A percentile compares a stretch with the other conserved stretches of the same genome.
phyloP scores from a whole-genome alignment of 2,329 filamentous ascomycete genomes.

The Dryadomyces quercus-mongolicae region DNA sequence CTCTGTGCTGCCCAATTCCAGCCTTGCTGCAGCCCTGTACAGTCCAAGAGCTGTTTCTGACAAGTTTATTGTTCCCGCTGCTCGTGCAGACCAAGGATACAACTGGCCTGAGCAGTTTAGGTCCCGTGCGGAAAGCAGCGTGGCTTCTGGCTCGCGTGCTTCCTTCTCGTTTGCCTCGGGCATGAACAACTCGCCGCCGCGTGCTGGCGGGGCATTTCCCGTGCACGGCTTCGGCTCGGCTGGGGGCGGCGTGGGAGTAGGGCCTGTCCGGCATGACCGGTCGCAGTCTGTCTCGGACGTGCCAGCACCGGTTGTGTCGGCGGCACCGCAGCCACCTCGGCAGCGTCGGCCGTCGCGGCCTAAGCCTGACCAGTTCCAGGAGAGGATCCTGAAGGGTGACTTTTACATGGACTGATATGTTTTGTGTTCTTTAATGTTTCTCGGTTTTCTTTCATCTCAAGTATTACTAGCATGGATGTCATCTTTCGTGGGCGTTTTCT shows the following conservation, averaged over 20 bases:
- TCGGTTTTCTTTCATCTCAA: neutral
- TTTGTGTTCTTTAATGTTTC: neutral
- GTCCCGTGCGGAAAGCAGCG: slow-evolving; percentile 74
- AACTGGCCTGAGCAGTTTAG: slow-evolving; percentile 96
- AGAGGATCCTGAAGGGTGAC: slow-evolving; percentile 93
- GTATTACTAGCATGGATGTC: neutral
- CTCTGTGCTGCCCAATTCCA: slow-evolving; percentile 15
- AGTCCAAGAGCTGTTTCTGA: slow-evolving; percentile 51
- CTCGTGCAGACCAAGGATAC: slow-evolving; percentile 77
- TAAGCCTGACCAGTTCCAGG: slow-evolving; percentile 90
- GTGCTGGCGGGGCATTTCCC: slow-evolving; percentile 13
- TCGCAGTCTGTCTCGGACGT: slow-evolving; percentile 59
- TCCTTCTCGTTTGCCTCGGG: slow-evolving; percentile 45
- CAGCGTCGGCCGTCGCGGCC: slow-evolving; percentile 35
- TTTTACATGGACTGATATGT: slow-evolving; percentile 91
- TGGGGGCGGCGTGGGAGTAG: neutral
- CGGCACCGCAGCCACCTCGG: slow-evolving; percentile 30
- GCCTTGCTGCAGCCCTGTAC: slow-evolving; percentile 20
- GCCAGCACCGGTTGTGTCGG: slow-evolving; percentile 20
- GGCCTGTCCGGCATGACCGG: slow-evolving; percentile 38
- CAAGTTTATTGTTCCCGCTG: slow-evolving; percentile 32
- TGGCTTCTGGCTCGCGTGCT: slow-evolving; percentile 39
- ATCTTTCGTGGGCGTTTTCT: no score
- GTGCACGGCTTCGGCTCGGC: slow-evolving; percentile 3
- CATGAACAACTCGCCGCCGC: slow-evolving; percentile 29